phyloP scores from a whole-genome alignment of 1,139 yeast species.

The Sugiyamaella castrensis region DNA sequence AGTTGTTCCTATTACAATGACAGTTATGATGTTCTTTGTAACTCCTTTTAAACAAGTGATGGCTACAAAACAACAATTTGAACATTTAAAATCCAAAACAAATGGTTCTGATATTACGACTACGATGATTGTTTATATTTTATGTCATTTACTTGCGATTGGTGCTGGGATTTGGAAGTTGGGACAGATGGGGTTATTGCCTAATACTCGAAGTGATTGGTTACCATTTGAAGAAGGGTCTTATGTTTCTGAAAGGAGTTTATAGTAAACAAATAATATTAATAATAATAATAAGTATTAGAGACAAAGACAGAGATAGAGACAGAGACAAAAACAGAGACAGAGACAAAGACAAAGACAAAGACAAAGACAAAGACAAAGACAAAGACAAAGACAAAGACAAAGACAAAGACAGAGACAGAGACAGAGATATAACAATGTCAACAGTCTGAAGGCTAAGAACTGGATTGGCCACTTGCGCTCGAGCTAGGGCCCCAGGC shows the following conservation, averaged over 20 bases:
- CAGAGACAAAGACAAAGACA: too few relatives aligned
- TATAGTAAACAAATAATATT: not conserved
- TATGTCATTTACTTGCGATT: slow-evolving; percentile 64
- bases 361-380: too few relatives aligned
- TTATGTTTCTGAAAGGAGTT: slow-evolving; percentile 28
- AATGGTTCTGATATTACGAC: slow-evolving; percentile 43
- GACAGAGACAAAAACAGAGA: slow-evolving; percentile 3
- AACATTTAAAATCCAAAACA: slow-evolving; percentile 32
- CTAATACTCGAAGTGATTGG: slow-evolving; percentile 89
- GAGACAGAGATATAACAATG: too few relatives aligned
- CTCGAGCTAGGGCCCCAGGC: too few relatives aligned
- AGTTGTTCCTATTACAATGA: slow-evolving; percentile 87
- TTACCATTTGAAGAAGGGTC: slow-evolving; percentile 71
- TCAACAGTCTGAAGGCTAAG: too few relatives aligned
- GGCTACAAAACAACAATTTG: slow-evolving; percentile 47
- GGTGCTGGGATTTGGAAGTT: slow-evolving; percentile 82
- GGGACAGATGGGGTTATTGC: slow-evolving; percentile 85
- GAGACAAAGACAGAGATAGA: not conserved
- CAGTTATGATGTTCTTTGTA: slow-evolving; percentile 69
- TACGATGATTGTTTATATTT: slow-evolving; percentile 49
- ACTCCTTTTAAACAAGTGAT: slow-evolving; percentile 75
- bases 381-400: too few relatives aligned
- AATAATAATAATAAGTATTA: not conserved
- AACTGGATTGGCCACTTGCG: too few relatives aligned
- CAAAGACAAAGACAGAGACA: too few relatives aligned